Evolutionary conservation across 2,329 filamentous ascomycete genomes (phyloP), one percentile per base, ranked within the genome.

Genomic region (Rhynchosporium graminicola): DNA sequence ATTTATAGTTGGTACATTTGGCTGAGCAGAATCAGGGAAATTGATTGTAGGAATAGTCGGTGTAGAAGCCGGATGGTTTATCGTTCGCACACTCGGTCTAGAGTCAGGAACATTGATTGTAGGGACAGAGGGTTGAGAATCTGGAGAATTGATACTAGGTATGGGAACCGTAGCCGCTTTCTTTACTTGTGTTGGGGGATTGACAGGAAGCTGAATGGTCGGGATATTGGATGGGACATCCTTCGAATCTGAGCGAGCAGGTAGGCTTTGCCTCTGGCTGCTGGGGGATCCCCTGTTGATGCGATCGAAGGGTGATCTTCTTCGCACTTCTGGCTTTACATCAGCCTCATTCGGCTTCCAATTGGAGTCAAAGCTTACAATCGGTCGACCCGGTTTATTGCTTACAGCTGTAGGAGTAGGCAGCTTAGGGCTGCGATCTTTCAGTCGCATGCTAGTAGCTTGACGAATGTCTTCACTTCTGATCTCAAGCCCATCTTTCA

Each of bases 351-450:
- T 82, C 74, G 87, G 84, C 81, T 87, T 89, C 87, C 91, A 97
- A 74, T 89, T 85, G 72, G 85, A 85, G 78, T 96, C 85, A 82
- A 98, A 98, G 83, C 94, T 98, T 82, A 98, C 94, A 81, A 98
- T 98, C 67, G 94, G 94, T 74, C 94, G 87, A 71, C 92, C 92
- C 71, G 90, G 89, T 73, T 84, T 90, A 79, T 97, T 90, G 79
- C 92, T 97, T 76, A 98, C 93, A 72, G 91, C 88, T 60, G 90
- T 91, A 68, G 94, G 94, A 72, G 89, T 94, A 33, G 93, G 94
- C 65, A 98, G 81, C 74, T 91, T 96, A 62, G 87, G 78, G 77
- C 92, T 97, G 73, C 93, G 88, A 76, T 97, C 92, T 75, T 87
- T 92, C 67, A 95, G 80, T 74, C 82, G 89, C 85, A 96, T 96